phyloP scores from a whole-genome alignment of 495 filamentous ascomycete species.

The Hypoxylon perforatum region DNA sequence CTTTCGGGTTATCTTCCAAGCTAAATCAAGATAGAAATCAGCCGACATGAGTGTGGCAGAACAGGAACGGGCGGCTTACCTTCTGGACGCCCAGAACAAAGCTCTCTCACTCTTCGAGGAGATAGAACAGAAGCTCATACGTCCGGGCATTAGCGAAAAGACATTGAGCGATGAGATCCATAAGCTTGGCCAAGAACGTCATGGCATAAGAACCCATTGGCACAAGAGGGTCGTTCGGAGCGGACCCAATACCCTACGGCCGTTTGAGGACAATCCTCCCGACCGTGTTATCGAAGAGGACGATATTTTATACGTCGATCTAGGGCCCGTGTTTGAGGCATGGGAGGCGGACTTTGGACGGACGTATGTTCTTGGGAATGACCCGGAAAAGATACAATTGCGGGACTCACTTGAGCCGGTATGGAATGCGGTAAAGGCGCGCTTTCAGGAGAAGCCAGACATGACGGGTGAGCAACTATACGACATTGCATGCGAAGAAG shows the following conservation, averaged over 20 bases:
- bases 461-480: conserved; percentile 60
- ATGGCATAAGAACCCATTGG: conserved; percentile 60
- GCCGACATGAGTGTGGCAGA: conserved; percentile 13
- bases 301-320: conserved; percentile 62
- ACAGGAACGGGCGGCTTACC: conserved; percentile 50
- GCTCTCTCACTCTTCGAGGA: conserved; percentile 59
- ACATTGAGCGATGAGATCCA: conserved; percentile 60
- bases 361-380: conserved; percentile 55
- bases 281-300: conserved; percentile 59
- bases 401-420: conserved; percentile 58
- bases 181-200: conserved; percentile 55
- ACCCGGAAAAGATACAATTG: conserved; percentile 55
- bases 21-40: neutral
- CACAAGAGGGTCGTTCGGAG: conserved; percentile 64
- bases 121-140: conserved; percentile 58
- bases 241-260: conserved; percentile 59
- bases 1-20: neutral
- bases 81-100: conserved; percentile 57
- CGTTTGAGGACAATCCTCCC: conserved; percentile 60
- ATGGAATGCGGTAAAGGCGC: conserved; percentile 54
- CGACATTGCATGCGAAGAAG: conserved; percentile 46
- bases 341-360: conserved; percentile 61
- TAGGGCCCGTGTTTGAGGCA: conserved; percentile 63
- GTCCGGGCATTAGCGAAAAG: conserved; percentile 60
- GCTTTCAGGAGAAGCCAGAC: conserved; percentile 47